phyloP scores from a whole-genome alignment of 176 grass and related monocot genomes.

The Tillandsia fasciculata region DNA sequence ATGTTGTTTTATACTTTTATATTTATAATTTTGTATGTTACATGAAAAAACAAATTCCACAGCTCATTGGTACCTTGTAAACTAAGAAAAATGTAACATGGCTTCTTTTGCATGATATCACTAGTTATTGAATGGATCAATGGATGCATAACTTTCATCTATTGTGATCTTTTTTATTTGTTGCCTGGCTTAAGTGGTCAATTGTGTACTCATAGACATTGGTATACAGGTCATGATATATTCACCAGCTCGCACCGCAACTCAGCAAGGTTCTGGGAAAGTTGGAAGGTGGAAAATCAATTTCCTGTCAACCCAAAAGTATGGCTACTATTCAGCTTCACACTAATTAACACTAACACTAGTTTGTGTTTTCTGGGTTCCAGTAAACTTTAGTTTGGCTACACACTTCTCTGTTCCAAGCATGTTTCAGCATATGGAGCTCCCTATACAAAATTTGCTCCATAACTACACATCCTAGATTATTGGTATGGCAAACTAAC shows the following conservation, averaged over 20 bases:
- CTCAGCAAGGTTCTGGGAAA: constrained; percentile 97
- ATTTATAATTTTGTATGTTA: not conserved
- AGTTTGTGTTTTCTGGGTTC: not conserved
- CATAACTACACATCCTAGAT: too few relatives aligned
- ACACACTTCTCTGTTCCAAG: too few relatives aligned
- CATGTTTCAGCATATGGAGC: too few relatives aligned
- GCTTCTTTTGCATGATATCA: not conserved
- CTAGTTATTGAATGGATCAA: not conserved
- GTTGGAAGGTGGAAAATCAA: constrained; percentile 93
- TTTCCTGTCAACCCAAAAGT: constrained; percentile 96
- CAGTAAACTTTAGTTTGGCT: not conserved
- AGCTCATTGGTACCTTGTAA: not conserved
- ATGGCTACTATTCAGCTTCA: constrained; percentile 28
- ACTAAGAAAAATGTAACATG: not conserved
- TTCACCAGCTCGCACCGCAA: constrained; percentile 88
- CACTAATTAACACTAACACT: constrained; percentile 3
- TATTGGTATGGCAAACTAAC: too few relatives aligned
- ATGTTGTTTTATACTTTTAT: not conserved
- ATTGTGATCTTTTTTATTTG: not conserved
- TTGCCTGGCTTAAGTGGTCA: not conserved
- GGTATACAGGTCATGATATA: constrained; percentile 73
- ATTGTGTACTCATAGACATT: not conserved
- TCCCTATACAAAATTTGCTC: too few relatives aligned
- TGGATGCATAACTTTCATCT: not conserved
- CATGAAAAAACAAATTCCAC: not conserved